phyloP scores from a whole-genome alignment of 2,329 filamentous ascomycete species.

The Tolypocladium sp. region DNA sequence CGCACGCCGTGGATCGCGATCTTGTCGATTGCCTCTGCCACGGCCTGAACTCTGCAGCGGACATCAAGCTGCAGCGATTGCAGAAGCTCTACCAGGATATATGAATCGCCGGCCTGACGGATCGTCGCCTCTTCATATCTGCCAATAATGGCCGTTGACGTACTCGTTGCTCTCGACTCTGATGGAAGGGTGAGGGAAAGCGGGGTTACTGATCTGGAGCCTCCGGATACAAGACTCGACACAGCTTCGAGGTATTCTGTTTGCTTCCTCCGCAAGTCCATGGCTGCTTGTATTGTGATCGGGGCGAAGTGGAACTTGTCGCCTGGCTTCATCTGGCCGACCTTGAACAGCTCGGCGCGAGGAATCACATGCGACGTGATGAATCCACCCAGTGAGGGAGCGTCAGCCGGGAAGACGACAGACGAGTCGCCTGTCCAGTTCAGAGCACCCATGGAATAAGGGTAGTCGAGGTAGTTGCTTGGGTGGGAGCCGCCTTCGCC shows the following conservation, averaged over 20 bases:
- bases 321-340: slow-evolving; percentile 52
- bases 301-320: slow-evolving; percentile 24
- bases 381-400: slow-evolving; percentile 53
- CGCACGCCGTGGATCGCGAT: background rate
- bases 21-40: background rate
- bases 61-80: background rate
- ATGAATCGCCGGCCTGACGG: background rate
- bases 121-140: background rate
- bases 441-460: slow-evolving; percentile 45
- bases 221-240: background rate
- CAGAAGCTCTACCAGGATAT: background rate
- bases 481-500: slow-evolving; percentile 57
- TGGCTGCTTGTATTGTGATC: background rate
- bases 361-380: slow-evolving; percentile 46
- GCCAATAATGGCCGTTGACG: background rate
- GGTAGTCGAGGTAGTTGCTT: slow-evolving; percentile 29
- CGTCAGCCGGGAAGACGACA: slow-evolving; percentile 50
- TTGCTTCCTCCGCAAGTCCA: background rate
- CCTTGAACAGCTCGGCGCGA: slow-evolving; percentile 49
- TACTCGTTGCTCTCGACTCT: background rate
- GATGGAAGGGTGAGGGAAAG: background rate
- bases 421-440: slow-evolving; percentile 55
- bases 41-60: slow-evolving; percentile 1
- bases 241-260: background rate
- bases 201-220: background rate